Evolutionary conservation across 129 eudicot species (phyloP).

Genomic region (Ambrosia trifida): DNA sequence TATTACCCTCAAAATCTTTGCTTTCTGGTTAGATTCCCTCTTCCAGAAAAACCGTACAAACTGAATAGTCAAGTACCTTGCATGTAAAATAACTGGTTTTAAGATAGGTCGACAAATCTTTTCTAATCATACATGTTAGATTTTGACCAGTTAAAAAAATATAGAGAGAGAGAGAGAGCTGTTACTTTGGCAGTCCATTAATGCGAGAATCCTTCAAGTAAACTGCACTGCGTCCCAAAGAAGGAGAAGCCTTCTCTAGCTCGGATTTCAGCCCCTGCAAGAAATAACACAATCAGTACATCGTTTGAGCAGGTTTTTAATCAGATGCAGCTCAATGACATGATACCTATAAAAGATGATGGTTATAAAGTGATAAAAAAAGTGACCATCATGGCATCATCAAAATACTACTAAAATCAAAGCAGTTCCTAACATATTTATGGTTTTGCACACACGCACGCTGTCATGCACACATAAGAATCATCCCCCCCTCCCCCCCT

Average conservation of each 20-base stretch:
- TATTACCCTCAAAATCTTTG: conserved; percentile 93
- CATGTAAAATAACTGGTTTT: conserved; percentile 14
- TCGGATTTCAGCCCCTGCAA: conserved; percentile 89
- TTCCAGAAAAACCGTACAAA: conserved; percentile 99
- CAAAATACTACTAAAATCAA: neutral
- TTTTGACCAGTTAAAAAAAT: neutral
- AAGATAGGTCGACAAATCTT: neutral
- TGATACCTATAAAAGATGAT: neutral
- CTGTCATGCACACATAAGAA: neutral
- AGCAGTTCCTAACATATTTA: neutral
- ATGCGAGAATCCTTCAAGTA: conserved; percentile 88
- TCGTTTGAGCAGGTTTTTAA: conserved; percentile 4
- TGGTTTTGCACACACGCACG: neutral
- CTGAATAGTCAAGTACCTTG: conserved; percentile 89
- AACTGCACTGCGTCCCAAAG: conserved; percentile 87
- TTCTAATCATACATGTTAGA: conserved; percentile 9
- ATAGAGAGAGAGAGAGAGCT: neutral
- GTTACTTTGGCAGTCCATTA: conserved; percentile 89
- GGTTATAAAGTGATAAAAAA: neutral
- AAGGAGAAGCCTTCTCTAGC: conserved; percentile 93
- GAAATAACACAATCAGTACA: neutral
- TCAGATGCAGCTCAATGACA: conserved; percentile 1
- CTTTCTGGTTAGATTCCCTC: conserved; percentile 96
- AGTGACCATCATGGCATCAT: neutral
- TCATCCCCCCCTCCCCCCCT: neutral